These are phyloP conservation scores for Kwoniella sp. DNA, from an alignment of 768 basidiomycete genomes.

Conservation along the genomic window DNA sequence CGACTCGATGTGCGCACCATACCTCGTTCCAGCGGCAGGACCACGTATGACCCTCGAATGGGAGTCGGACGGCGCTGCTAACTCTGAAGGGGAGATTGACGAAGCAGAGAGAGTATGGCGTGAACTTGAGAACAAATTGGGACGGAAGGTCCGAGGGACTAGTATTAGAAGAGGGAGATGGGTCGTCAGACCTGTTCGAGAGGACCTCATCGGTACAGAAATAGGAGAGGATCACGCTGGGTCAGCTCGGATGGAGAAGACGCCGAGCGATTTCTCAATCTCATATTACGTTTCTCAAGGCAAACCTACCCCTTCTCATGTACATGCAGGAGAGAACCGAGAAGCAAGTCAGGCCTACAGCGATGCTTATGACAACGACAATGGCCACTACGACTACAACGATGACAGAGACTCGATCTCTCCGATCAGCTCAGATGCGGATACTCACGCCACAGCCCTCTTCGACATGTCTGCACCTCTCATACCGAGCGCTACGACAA, in stretches of 20 bases:
- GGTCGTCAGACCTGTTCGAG: slow-evolving; percentile 16
- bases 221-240: slow-evolving; percentile 1
- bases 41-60: slow-evolving; percentile 25
- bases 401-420: neutral
- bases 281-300: slow-evolving; percentile 9
- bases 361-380: too few relatives aligned
- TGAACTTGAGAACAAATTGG: slow-evolving; percentile 18
- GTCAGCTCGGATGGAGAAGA: neutral
- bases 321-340: too few relatives aligned
- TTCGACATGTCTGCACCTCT: slow-evolving; percentile 40
- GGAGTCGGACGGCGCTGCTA: slow-evolving; percentile 15
- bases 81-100: slow-evolving; percentile 8
- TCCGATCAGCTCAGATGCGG: neutral
- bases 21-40: slow-evolving; percentile 11
- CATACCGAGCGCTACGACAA: slow-evolving; percentile 19
- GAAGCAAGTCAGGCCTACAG: too few relatives aligned
- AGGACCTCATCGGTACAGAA: neutral
- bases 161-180: slow-evolving; percentile 21
- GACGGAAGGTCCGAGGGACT: slow-evolving; percentile 11
- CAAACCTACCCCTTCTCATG: too few relatives aligned
- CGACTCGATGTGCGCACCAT: slow-evolving; percentile 5
- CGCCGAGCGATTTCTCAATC: slow-evolving; percentile 21
- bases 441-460: slow-evolving; percentile 16
- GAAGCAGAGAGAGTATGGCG: slow-evolving; percentile 24
- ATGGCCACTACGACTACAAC: neutral